phyloP scores from a whole-genome alignment of 169 alveolate genomes.

The Cytauxzoon felis region DNA sequence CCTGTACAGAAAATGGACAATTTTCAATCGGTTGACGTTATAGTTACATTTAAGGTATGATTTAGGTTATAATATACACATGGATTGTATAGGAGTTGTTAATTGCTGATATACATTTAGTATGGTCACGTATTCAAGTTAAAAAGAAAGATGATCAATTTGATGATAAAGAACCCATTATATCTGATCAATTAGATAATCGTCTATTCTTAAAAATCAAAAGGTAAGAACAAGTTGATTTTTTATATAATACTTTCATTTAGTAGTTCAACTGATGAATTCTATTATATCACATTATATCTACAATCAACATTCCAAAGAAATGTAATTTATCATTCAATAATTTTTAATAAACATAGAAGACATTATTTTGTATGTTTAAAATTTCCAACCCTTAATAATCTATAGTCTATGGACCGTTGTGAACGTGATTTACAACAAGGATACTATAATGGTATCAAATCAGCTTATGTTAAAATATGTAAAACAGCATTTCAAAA shows the following conservation, averaged over 20 bases:
- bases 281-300: slow-evolving; percentile 2
- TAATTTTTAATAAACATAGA: slow-evolving; percentile 49
- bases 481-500: slow-evolving; percentile 18
- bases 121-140: too few species aligned
- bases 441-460: slow-evolving; percentile 37
- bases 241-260: too few species aligned
- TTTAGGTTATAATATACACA: too few species aligned
- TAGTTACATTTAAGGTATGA: too few species aligned
- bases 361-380: slow-evolving; percentile 30
- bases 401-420: slow-evolving; percentile 48
- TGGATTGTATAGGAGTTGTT: too few species aligned
- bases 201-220: not conserved
- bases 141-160: slow-evolving; percentile 6
- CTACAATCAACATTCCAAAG: slow-evolving; percentile 32
- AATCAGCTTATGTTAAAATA: slow-evolving; percentile 34
- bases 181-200: slow-evolving; percentile 1
- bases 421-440: slow-evolving; percentile 50
- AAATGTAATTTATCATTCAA: slow-evolving; percentile 34
- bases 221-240: slow-evolving; percentile 1
- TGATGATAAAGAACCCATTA: slow-evolving; percentile 1
- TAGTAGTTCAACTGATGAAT: too few species aligned
- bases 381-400: not conserved
- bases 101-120: too few species aligned
- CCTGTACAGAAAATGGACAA: too few species aligned
- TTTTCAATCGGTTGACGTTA: too few species aligned